Base-by-base conservation (phyloP, 179 eudicot species). In the Pouteria campechiana region DNA sequence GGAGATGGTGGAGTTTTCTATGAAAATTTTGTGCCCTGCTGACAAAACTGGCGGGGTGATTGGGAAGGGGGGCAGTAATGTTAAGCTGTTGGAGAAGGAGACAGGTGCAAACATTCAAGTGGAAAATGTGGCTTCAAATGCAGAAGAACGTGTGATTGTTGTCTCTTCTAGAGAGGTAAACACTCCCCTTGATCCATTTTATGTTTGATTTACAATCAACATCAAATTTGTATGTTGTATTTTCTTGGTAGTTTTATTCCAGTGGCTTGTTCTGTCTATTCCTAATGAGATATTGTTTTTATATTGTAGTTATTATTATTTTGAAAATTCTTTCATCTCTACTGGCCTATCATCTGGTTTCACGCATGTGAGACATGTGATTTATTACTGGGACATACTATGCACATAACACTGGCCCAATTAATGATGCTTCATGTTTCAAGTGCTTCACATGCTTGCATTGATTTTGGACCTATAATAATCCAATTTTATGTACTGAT, bases 91-190 rank as follows among this genome's bases (percentile, higher is more conserved):
- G 29, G 65, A 85, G 67, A 76, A 65, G 40, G 95, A 85, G 23
- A 85, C 92, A 35, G 79, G 87, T 63, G 65, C 92, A 24, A 73
- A 67, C 55, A 72, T 85, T 57, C 81, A 68, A 37, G 87, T 73
- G 27, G 87, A 75, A 47, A 76, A 78, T 53, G 74, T 64, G 11
- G 38, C 75, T n/a, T 41, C 49, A 31, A 81, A 54, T 29, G 63
- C 80, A 9, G 86, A 81, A 34, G 92, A 85, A 32, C 78, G 81
- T 57, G 77, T 78, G 36, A 81, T 85, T 42, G 75, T 75, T 40
- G 75, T 85, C 48, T 85, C 87, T 25, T 79, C 87, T 32, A 49
- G 68, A 27, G 95, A 85, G 95, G 95, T 84, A 25, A 27, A 25
- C 34, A 17, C 28, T 40, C n/a, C 35, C 34, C 11, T 40, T 16